Evolutionary conservation across 106 monocot species (phyloP).

Genomic region (Dendrobium catenatum): DNA sequence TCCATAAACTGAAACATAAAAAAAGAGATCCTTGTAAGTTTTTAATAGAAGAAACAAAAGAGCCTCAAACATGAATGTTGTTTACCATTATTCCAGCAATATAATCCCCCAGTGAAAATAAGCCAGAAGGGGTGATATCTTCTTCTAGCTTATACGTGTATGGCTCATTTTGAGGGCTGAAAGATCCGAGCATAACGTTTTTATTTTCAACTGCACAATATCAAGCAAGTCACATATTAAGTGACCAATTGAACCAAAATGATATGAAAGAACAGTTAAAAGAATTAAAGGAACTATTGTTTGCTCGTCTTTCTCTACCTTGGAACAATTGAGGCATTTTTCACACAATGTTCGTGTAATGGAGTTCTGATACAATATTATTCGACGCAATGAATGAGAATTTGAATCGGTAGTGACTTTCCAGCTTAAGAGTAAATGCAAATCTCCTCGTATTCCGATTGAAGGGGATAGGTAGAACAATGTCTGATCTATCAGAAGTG

Average conservation of each 20-base stretch:
- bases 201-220: slow-evolving; percentile 34
- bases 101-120: slow-evolving; percentile 60
- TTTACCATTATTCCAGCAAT: slow-evolving; percentile 58
- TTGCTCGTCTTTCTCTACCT: slow-evolving; percentile 29
- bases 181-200: slow-evolving; percentile 67
- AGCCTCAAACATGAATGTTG: neutral
- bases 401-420: slow-evolving; percentile 63
- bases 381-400: slow-evolving; percentile 66
- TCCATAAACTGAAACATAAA: slow-evolving; percentile 11
- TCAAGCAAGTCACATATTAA: neutral
- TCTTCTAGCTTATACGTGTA: slow-evolving; percentile 56
- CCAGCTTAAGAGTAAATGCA: slow-evolving; percentile 77
- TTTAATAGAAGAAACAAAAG: neutral
- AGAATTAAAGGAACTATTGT: neutral
- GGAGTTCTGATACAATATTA: slow-evolving; percentile 75
- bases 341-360: slow-evolving; percentile 84
- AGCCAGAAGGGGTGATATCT: slow-evolving; percentile 69
- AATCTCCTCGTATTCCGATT: slow-evolving; percentile 45
- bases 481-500: slow-evolving; percentile 40
- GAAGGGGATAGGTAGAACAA: slow-evolving; percentile 64
- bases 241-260: neutral
- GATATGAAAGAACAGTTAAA: neutral
- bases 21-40: neutral
- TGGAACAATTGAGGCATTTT: slow-evolving; percentile 47
- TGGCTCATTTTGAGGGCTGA: slow-evolving; percentile 59